Evolutionary conservation across 441 rosid genomes (phyloP).

Genomic region (Adansonia rubrostipa): DNA sequence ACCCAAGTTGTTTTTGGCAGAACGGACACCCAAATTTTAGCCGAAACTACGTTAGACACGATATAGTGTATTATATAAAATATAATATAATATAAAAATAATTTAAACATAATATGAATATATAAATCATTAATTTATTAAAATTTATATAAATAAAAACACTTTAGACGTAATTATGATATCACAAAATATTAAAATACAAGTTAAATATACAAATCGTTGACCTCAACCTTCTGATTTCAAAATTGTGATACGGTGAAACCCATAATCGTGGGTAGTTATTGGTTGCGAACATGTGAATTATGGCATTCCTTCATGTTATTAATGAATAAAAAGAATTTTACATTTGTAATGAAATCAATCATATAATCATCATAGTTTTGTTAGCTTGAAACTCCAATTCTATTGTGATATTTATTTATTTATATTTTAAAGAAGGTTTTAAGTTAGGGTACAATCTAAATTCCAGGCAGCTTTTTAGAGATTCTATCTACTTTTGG

Average conservation of each 20-base stretch:
- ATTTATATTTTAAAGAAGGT: not conserved
- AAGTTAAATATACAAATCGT: no score
- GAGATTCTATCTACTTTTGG: not conserved
- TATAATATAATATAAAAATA: no score
- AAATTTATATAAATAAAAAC: no score
- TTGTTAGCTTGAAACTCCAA: not conserved
- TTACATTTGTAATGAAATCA: not conserved
- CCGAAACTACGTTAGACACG: no score
- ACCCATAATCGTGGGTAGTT: not conserved
- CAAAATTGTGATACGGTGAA: not conserved
- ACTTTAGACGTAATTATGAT: no score
- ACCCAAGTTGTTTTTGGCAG: not conserved
- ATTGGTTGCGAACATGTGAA: not conserved
- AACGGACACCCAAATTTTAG: no score
- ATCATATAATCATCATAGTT: not conserved
- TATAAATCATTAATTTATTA: no score
- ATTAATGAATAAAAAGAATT: not conserved
- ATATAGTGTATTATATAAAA: no score
- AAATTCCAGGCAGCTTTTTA: not conserved
- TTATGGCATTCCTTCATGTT: not conserved
- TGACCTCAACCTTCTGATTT: not conserved
- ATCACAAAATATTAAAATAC: no score
- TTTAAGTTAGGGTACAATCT: not conserved
- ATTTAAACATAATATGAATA: no score
- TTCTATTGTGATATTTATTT: no score